Conservation (phyloP, 73 alveolate species). For the Blepharisma japonicum region DNA sequence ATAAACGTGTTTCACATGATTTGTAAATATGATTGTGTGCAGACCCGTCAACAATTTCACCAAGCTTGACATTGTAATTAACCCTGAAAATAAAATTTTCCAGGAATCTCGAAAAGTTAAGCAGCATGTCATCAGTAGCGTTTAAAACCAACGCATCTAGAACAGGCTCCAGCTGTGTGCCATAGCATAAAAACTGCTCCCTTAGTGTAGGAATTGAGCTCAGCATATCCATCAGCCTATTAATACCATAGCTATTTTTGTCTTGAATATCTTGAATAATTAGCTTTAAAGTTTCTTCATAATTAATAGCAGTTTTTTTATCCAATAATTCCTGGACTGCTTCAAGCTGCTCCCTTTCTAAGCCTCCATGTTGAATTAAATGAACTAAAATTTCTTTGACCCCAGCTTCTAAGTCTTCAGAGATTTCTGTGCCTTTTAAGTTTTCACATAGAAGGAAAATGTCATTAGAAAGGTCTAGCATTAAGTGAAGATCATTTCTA, state of each 20-base stretch:
- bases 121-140: not conserved
- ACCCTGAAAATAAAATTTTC: conserved; percentile 12
- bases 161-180: not conserved
- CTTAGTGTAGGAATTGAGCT: not conserved
- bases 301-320: not conserved
- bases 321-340: not conserved
- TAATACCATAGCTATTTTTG: not conserved
- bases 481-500: not conserved
- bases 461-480: conserved; percentile 3
- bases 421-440: not conserved
- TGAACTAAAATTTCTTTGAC: not conserved
- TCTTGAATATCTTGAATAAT: not conserved
- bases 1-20: not conserved
- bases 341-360: conserved; percentile 1
- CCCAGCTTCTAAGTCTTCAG: not conserved
- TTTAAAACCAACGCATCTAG: not conserved
- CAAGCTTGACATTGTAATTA: not conserved
- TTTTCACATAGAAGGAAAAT: not conserved
- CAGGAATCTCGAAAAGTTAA: not conserved
- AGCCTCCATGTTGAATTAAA: not conserved
- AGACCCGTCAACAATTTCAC: not conserved
- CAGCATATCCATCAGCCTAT: not conserved
- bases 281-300: not conserved
- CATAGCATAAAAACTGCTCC: not conserved
- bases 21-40: not conserved